These are phyloP conservation scores for Chaetomium strumarium DNA, from an alignment of 2,329 filamentous ascomycete genomes.

Conservation along the genomic window DNA sequence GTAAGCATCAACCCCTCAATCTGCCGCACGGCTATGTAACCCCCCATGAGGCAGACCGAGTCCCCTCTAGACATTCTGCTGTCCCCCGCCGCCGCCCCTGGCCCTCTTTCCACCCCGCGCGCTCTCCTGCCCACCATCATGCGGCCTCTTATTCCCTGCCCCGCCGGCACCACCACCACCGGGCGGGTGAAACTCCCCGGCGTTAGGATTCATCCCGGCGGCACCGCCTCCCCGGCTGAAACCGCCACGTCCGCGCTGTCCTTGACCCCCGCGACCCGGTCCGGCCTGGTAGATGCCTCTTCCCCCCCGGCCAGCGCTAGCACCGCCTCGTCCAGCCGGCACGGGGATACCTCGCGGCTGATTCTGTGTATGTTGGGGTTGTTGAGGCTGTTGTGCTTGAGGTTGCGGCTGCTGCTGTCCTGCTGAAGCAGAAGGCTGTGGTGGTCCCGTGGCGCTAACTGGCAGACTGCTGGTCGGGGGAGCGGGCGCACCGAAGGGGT, in stretches of 20 bases:
- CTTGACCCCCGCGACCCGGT: slow-evolving; percentile 20
- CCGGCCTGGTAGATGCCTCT: slow-evolving; percentile 19
- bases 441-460: not conserved
- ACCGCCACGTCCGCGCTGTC: slow-evolving; percentile 20
- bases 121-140: slow-evolving; percentile 11
- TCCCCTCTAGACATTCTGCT: not conserved
- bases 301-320: slow-evolving; percentile 10
- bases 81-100: slow-evolving; percentile 13
- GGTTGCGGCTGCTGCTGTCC: slow-evolving; percentile 4
- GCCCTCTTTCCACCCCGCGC: slow-evolving; percentile 21
- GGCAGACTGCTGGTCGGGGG: not conserved
- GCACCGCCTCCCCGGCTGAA: slow-evolving; percentile 17
- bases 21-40: not conserved
- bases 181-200: slow-evolving; percentile 22
- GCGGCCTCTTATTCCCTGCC: slow-evolving; percentile 23
- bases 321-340: slow-evolving; percentile 17
- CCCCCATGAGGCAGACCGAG: not conserved
- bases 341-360: slow-evolving; percentile 20
- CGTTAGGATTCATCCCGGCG: slow-evolving; percentile 20
- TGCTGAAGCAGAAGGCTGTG: not conserved
- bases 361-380: slow-evolving; percentile 4
- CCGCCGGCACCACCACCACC: slow-evolving; percentile 1
- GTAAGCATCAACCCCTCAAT: not conserved
- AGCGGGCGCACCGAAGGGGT: slow-evolving; percentile 16
- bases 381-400: slow-evolving; percentile 1